Evolutionary conservation across 2,329 filamentous ascomycete genomes (phyloP), one percentile per base, ranked within the genome.

Genomic region (Penicillium digitatum): DNA sequence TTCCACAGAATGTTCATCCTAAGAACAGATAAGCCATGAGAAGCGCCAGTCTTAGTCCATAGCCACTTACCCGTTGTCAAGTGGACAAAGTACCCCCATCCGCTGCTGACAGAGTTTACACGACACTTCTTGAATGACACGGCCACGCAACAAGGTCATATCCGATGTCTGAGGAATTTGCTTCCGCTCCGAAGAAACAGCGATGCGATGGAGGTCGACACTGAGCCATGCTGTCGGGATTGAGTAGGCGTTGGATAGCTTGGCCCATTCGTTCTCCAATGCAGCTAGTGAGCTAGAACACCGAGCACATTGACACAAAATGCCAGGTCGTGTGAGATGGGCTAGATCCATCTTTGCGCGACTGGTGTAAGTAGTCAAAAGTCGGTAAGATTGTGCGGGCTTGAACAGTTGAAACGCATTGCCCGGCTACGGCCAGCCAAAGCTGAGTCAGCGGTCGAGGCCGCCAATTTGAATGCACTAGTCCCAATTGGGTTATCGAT

Each of bases 221-320:
- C 72, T 74, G 34, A 72, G 62, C 72, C 72, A 74, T 44, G 66
- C 70, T 29, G 70, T 66, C 32, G 67, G 66, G 42, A 73, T 63
- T 22, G 71, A 67, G 51, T 74, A 74, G 10, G 70, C 68, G 48
- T 65, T 70, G 26, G 71, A 73, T n/a, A 74, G 57, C 49, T 67
- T 72, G 10, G 69, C 71, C 72, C 72, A 74, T 55, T 74, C 72
- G 49, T 74, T 74, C 62, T 74, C 72, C 20, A 74, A 62, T n/a
- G 68, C 72, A 5, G 71, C 72, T 45, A 74, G 62, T 26, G 72
- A 73, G 59, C 72, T 74, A n/a, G 70, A 73, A 55, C 72, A 74
- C 46, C 70, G 66, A 24, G 64, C 63, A 52, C 72, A 74, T 58
- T 73, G 71, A 48, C 69, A 67, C 18, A 73, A 58, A n/a, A 74